phyloP scores from a whole-genome alignment of 75 land plant species.

The Picea glauca region DNA sequence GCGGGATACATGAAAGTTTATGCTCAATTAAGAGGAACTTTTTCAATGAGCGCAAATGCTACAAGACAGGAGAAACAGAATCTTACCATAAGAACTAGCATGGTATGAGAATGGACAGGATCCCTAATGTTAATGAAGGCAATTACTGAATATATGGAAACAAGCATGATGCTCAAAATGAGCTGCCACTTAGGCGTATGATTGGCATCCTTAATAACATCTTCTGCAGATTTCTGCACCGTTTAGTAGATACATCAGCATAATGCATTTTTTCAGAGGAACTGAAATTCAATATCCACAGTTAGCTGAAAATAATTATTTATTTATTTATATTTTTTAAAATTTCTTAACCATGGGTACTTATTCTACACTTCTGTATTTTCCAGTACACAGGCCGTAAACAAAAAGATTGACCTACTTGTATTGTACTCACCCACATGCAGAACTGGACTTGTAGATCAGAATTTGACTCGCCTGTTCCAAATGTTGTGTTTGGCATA shows the following conservation, averaged over 20 bases:
- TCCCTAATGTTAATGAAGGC: constrained; percentile 36
- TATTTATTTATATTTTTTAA: too few species aligned
- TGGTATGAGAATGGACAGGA: constrained; percentile 41
- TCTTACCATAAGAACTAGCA: constrained; percentile 35
- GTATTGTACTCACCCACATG: constrained; percentile 31
- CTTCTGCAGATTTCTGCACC: constrained; percentile 37
- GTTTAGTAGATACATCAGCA: neutral
- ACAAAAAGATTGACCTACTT: neutral
- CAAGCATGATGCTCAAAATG: constrained; percentile 26
- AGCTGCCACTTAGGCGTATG: constrained; percentile 35
- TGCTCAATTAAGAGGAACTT: neutral
- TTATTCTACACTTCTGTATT: neutral
- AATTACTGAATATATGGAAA: constrained; percentile 25
- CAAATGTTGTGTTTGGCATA: constrained; percentile 20
- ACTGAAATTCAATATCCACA: neutral
- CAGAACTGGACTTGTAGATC: constrained; percentile 40
- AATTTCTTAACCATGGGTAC: neutral
- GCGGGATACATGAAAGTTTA: neutral
- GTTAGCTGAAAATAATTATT: neutral
- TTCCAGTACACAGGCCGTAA: neutral
- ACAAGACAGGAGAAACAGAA: neutral
- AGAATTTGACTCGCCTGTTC: constrained; percentile 10
- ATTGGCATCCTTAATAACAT: constrained; percentile 38
- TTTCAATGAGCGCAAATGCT: neutral
- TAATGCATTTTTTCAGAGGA: neutral